Percentiles rank a stretch among this genome's conserved stretches.
These are phyloP conservation scores for Pseudoturritis turrita DNA, from an alignment of 345 rosid species.

Conservation along the genomic window DNA sequence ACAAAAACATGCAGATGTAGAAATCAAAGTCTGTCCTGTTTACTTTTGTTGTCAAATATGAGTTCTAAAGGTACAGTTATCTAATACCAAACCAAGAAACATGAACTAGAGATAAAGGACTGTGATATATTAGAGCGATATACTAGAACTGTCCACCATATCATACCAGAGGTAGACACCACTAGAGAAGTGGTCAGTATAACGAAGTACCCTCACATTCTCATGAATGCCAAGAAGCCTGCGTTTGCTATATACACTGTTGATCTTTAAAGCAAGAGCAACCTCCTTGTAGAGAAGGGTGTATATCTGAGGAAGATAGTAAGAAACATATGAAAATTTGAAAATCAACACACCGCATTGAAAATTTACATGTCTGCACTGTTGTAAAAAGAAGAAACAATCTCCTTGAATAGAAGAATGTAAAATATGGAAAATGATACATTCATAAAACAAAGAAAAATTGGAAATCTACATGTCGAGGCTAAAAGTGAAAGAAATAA, in stretches of 20 bases:
- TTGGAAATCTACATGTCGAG: background rate
- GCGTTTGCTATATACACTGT: conserved; percentile 94
- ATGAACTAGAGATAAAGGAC: background rate
- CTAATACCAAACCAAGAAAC: conserved; percentile 2
- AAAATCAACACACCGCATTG: background rate
- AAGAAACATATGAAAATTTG: background rate
- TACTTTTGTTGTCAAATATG: background rate
- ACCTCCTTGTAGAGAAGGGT: conserved; percentile 98
- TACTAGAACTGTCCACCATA: conserved; percentile 8
- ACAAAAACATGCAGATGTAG: conserved; percentile 33
- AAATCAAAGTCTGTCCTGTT: conserved; percentile 9
- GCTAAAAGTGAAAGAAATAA: background rate
- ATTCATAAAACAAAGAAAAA: background rate
- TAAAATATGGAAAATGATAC: background rate
- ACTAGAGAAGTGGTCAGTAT: conserved; percentile 91
- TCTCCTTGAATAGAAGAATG: background rate
- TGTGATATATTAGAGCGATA: background rate
- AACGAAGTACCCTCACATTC: conserved; percentile 95
- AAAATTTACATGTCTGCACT: background rate
- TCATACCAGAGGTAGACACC: conserved; percentile 97
- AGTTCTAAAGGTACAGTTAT: background rate
- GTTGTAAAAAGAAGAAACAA: background rate
- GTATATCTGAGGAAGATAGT: conserved; percentile 59
- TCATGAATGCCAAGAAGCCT: conserved; percentile 93
- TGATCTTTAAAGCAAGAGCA: conserved; percentile 94